phyloP scores from a whole-genome alignment of 805 yeast genomes.

The Metschnikowia peoriensis region DNA sequence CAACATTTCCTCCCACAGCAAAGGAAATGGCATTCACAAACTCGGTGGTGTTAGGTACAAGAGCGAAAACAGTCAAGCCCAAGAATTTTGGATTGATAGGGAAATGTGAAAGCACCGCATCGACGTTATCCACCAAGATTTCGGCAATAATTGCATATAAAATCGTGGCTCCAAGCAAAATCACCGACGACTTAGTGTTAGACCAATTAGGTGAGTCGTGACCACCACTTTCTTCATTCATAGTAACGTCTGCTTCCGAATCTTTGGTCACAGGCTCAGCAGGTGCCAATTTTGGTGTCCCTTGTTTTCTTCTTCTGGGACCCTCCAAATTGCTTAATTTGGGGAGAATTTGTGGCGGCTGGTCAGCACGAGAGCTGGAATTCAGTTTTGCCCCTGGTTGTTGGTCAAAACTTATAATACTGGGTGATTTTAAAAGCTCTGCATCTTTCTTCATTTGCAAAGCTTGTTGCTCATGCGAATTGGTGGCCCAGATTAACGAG shows the following conservation, averaged over 20 bases:
- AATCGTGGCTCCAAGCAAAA: constrained; percentile 78
- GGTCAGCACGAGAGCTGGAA: background rate
- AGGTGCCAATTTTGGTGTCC: constrained; percentile 6
- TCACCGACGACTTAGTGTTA: constrained; percentile 74
- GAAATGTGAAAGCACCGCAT: constrained; percentile 70
- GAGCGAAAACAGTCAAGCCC: constrained; percentile 91
- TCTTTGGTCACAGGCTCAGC: background rate
- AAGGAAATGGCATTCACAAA: constrained; percentile 95
- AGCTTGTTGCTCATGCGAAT: constrained; percentile 32
- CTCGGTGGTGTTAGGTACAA: constrained; percentile 96
- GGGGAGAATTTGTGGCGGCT: background rate
- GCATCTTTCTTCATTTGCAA: constrained; percentile 23
- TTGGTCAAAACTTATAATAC: constrained; percentile 32
- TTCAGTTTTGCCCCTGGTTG: background rate
- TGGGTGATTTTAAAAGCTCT: constrained; percentile 32
- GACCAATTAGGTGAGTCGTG: constrained; percentile 99
- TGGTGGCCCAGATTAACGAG: constrained; percentile 85
- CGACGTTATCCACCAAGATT: constrained; percentile 88
- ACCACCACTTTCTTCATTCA: constrained; percentile 46
- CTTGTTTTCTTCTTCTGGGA: constrained; percentile 2
- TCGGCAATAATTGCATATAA: constrained; percentile 93
- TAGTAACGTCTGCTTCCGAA: constrained; percentile 1
- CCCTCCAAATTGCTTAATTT: constrained; percentile 2
- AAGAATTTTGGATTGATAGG: constrained; percentile 89
- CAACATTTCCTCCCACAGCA: constrained; percentile 94